phyloP scores from a whole-genome alignment of 352 stramenopile genomes.

The Halophytophthora polymorphica region DNA sequence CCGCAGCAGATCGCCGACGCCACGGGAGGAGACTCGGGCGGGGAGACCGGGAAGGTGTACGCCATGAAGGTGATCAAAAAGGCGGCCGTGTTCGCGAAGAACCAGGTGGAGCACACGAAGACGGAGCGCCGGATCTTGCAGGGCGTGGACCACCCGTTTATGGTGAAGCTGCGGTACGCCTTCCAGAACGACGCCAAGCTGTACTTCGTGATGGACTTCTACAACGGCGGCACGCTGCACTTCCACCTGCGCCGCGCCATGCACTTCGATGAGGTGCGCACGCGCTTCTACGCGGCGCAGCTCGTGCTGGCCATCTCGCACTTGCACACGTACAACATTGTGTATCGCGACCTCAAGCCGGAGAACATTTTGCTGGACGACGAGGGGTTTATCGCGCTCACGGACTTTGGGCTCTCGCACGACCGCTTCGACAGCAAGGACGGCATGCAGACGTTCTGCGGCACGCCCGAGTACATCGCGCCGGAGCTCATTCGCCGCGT shows the following conservation, averaged over 20 bases:
- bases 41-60: constrained; percentile 58
- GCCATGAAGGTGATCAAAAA: constrained; percentile 94
- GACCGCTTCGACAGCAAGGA: constrained; percentile 78
- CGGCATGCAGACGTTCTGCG: constrained; percentile 78
- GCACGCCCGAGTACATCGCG: constrained; percentile 84
- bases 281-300: constrained; percentile 80
- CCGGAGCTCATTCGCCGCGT: constrained; percentile 73
- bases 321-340: constrained; percentile 83
- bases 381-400: constrained; percentile 82
- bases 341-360: constrained; percentile 85
- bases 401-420: constrained; percentile 85
- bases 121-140: constrained; percentile 87
- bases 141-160: constrained; percentile 82
- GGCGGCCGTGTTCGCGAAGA: constrained; percentile 78
- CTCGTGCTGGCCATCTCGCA: constrained; percentile 78
- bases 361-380: constrained; percentile 88
- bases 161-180: constrained; percentile 83
- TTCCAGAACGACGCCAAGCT: constrained; percentile 85
- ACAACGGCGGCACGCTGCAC: constrained; percentile 83
- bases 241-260: constrained; percentile 72
- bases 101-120: constrained; percentile 91
- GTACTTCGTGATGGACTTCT: constrained; percentile 91
- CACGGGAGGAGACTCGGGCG: constrained; percentile 7
- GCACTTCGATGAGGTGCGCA: constrained; percentile 65
- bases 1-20: constrained; percentile 29